Conservation (phyloP, 2,329 filamentous ascomycete genomes). For the Claviceps quebecensis region DNA sequence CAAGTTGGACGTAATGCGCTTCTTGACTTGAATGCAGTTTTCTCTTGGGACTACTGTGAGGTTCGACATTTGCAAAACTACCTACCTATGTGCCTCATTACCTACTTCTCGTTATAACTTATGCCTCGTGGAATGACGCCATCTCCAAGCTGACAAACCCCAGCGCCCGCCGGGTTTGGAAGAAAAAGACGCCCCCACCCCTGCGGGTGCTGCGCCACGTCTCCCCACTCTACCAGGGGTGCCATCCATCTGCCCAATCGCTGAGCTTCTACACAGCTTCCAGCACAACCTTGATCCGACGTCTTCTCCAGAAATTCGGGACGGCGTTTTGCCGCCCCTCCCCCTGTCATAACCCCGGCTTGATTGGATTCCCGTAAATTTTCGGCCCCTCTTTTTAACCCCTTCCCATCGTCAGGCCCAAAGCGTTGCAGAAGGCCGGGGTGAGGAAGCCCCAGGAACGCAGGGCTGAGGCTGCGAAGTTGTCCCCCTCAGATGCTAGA, state of each 20-base stretch:
- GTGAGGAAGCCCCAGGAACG: neutral
- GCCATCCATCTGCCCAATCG: neutral
- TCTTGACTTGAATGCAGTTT: no score
- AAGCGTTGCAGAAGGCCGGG: neutral
- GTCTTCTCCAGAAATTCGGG: constrained; percentile 2
- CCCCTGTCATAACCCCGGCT: neutral
- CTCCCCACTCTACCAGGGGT: neutral
- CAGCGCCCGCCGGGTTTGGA: no score
- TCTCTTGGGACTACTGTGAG: no score
- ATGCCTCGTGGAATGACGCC: no score
- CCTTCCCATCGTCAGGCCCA: neutral
- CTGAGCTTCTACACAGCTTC: neutral
- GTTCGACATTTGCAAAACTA: no score
- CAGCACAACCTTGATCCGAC: neutral
- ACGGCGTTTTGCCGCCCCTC: neutral
- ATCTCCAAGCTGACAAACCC: no score
- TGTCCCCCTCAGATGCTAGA: no score
- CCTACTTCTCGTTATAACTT: no score
- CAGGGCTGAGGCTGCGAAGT: no score
- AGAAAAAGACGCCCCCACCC: no score
- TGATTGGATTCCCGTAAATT: constrained; percentile 5
- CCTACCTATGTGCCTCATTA: no score
- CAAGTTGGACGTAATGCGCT: no score
- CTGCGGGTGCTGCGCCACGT: neutral
- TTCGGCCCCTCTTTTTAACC: neutral